phyloP scores from a whole-genome alignment of 805 yeast genomes.

The Lachancea fermentati region DNA sequence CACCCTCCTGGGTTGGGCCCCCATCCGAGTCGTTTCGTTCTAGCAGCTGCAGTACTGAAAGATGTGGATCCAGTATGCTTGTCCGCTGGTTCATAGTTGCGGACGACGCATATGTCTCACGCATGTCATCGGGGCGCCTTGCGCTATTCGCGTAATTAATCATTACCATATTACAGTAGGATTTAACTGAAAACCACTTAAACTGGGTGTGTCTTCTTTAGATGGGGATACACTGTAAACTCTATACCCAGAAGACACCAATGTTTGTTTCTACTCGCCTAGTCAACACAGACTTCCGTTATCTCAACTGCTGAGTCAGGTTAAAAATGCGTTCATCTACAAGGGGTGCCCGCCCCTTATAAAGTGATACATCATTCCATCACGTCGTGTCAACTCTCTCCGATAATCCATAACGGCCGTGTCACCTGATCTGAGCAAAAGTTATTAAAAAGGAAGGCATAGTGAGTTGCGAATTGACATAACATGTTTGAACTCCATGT shows the following conservation, averaged over 20 bases:
- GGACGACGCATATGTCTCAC: not conserved
- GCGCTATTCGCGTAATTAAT: not conserved
- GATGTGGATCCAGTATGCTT: constrained; percentile 29
- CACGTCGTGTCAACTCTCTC: not conserved
- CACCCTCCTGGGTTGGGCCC: not conserved
- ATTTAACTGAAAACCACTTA: not conserved
- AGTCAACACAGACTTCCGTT: not conserved
- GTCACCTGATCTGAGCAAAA: not conserved
- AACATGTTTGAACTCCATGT: too few species aligned
- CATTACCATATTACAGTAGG: not conserved
- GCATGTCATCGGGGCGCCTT: not conserved
- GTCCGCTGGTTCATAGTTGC: constrained; percentile 37
- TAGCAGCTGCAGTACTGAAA: constrained; percentile 26
- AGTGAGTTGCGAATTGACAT: not conserved
- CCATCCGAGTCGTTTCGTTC: constrained; percentile 6
- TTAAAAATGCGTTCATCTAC: not conserved
- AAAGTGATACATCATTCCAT: not conserved
- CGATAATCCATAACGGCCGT: not conserved
- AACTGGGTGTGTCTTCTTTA: not conserved
- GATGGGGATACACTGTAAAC: not conserved
- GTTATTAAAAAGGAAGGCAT: too few species aligned
- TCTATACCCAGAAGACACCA: not conserved
- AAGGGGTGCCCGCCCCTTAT: not conserved
- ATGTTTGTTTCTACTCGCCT: not conserved
- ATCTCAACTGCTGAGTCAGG: not conserved